Evolutionary conservation across 2,329 filamentous ascomycete genomes (phyloP), one percentile per base, ranked within the genome.

Genomic region (Penicillium sp.): DNA sequence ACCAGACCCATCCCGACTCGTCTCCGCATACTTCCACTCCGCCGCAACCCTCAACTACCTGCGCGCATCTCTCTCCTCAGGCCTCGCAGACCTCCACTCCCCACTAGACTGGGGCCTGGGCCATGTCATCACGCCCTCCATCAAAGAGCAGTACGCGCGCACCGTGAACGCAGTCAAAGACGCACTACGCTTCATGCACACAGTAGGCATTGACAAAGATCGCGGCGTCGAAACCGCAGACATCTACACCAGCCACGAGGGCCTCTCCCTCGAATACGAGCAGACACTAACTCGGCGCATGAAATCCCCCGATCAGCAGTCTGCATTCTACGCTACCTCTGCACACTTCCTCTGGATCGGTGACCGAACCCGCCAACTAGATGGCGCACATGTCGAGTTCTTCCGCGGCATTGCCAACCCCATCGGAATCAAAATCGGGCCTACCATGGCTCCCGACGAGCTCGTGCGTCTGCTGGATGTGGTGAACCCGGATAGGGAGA

Each of bases 331-430:
- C 74, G 86, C 95, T 70, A 97, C 91, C 0, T 95, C 89, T 4
- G 88, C 89, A 0, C 93, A 98, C 67, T 97, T 98, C 74, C 79
- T 98, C 67, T 98, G 93, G 93, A 94, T 98, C 60, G 93, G 93
- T 44, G 93, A 98, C 69, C 87, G 93, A 55, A 98, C 93, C 1
- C 82, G 93, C 38, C 91, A 97, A 70, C 81, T 96, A 37, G 86
- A 93, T 64, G 88, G 91, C 59, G 91, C 86, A 0, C 93, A 98
- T 69, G 86, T 98, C 52, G 93, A 98, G 71, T 98, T 94, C 77
- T 95, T 97, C 79, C 86, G 93, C 37, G 93, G 93, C 48, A 86
- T 98, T 56, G 85, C 88, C 61, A 98, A 98, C 72, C 93, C 93
- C 0, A 88, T 98, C 58, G 93, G 93, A 51, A 85, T 98, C 70